phyloP scores from a whole-genome alignment of 805 yeast species.

The Maudiozyma saulgeensis region DNA sequence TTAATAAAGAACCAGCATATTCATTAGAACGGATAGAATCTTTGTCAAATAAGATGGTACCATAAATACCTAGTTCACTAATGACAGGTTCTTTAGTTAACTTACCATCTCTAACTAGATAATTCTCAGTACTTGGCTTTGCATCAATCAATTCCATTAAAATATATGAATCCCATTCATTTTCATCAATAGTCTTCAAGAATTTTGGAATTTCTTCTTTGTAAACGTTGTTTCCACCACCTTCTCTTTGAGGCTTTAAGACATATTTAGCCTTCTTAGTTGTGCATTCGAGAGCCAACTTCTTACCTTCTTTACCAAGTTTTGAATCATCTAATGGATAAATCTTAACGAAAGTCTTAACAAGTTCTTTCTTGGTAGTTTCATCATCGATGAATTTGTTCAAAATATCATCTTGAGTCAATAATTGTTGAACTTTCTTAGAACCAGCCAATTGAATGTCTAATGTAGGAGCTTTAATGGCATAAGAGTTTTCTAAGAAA shows the following conservation, averaged over 20 bases:
- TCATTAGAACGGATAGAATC: conserved; percentile 50
- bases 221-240: conserved; percentile 95
- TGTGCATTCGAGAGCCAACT: conserved; percentile 59
- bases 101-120: conserved; percentile 58
- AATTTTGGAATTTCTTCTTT: conserved; percentile 76
- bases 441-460: conserved; percentile 88
- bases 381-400: conserved; percentile 33
- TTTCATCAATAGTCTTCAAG: conserved; percentile 46
- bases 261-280: conserved; percentile 48
- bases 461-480: conserved; percentile 87
- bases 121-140: conserved; percentile 48
- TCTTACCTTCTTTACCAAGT: conserved; percentile 52
- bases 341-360: conserved; percentile 68
- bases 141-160: conserved; percentile 91
- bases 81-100: conserved; percentile 64
- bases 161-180: conserved; percentile 83
- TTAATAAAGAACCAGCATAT: conserved; percentile 73
- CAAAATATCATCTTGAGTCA: conserved; percentile 48
- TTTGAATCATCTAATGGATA: conserved; percentile 73
- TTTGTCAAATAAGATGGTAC: conserved; percentile 69
- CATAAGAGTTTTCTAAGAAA: conserved; percentile 58
- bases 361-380: conserved; percentile 26
- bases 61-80: conserved; percentile 88
- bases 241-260: conserved; percentile 95
- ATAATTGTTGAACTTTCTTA: conserved; percentile 84